These are phyloP conservation scores for Wilhelminamyces savonicus DNA, from an alignment of 805 yeast genomes.

Conservation along the genomic window DNA sequence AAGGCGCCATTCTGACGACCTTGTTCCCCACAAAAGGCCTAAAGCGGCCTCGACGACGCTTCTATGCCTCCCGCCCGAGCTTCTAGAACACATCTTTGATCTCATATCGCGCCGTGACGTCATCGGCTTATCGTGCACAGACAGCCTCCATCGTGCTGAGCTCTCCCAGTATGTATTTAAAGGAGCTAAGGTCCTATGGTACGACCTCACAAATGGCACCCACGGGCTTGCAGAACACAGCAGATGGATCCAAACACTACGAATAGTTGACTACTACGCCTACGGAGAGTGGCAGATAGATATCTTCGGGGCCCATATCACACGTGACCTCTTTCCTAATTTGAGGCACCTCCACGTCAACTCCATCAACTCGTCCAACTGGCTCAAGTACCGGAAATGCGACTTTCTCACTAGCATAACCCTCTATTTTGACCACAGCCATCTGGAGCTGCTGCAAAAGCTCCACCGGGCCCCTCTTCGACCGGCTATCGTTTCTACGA, in stretches of 20 bases:
- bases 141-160: slow-evolving; percentile 10
- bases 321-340: slow-evolving; percentile 14
- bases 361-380: slow-evolving; percentile 30
- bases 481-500: slow-evolving; percentile 3
- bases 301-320: slow-evolving; percentile 13
- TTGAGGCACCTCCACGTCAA: slow-evolving; percentile 21
- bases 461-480: slow-evolving; percentile 3
- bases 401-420: slow-evolving; percentile 13
- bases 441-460: slow-evolving; percentile 10
- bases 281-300: slow-evolving; percentile 34
- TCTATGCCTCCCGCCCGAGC: no score
- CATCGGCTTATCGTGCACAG: slow-evolving; percentile 9
- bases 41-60: no score
- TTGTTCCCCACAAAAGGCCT: no score
- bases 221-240: slow-evolving; percentile 5
- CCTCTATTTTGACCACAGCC: slow-evolving; percentile 18
- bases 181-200: slow-evolving; percentile 21
- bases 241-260: slow-evolving; percentile 14
- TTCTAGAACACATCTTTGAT: no score
- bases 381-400: slow-evolving; percentile 32
- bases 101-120: slow-evolving; percentile 5
- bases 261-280: slow-evolving; percentile 24
- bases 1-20: no score
- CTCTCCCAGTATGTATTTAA: slow-evolving; percentile 13
- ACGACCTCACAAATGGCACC: slow-evolving; percentile 9